These are phyloP conservation scores for Saccharomycopsis synnaedendra DNA, from an alignment of 805 yeast species.

Conservation along the genomic window DNA sequence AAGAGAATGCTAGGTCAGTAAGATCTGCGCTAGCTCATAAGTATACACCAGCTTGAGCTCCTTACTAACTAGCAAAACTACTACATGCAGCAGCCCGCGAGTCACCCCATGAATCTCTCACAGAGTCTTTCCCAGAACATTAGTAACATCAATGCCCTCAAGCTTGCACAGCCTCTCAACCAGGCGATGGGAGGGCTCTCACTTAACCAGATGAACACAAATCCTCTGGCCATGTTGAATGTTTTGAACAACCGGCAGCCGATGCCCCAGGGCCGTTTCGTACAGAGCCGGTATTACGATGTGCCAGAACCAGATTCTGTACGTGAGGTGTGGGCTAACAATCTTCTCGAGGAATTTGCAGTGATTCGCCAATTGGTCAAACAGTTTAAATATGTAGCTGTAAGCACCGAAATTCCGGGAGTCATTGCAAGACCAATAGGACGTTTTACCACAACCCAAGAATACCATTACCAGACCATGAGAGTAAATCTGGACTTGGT, in stretches of 20 bases:
- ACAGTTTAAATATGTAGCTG: conserved; percentile 47
- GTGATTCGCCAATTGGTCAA: conserved; percentile 46
- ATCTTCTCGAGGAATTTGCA: conserved; percentile 56
- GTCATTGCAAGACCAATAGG: conserved; percentile 95
- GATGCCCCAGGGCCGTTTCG: too few species aligned
- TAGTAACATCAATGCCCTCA: too few species aligned
- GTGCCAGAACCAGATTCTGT: conserved; percentile 21
- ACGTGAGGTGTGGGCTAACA: conserved; percentile 66
- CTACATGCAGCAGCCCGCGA: too few species aligned
- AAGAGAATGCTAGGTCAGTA: too few species aligned
- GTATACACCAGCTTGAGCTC: too few species aligned
- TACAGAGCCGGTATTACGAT: too few species aligned
- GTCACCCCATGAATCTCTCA: too few species aligned
- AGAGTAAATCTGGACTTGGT: conserved; percentile 83
- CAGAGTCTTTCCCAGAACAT: too few species aligned
- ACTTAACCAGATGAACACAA: conserved; percentile 8
- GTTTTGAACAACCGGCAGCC: conserved; percentile 1
- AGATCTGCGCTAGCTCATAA: too few species aligned
- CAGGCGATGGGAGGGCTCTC: too few species aligned
- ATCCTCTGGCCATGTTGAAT: background rate
- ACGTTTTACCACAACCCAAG: conserved; percentile 75
- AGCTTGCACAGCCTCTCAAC: too few species aligned
- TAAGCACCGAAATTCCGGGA: conserved; percentile 93
- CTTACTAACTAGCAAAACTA: too few species aligned
- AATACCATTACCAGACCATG: conserved; percentile 92